phyloP scores from a whole-genome alignment of 2,329 filamentous ascomycete species.

The Cyphellophora attinorum region DNA sequence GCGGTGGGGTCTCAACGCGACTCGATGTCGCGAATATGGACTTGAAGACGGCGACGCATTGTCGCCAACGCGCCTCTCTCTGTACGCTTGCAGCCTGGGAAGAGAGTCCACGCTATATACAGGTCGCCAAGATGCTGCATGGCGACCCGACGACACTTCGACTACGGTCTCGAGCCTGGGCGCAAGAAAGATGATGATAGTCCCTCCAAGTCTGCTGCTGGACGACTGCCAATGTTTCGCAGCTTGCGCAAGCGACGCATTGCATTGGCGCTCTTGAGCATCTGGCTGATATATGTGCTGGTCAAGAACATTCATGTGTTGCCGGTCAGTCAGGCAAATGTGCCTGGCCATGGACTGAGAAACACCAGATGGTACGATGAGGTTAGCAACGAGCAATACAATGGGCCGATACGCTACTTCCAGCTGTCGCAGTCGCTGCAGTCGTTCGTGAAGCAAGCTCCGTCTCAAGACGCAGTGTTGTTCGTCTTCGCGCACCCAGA shows the following conservation, averaged over 20 bases:
- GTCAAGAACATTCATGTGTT: conserved; percentile 58
- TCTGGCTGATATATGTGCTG: conserved; percentile 52
- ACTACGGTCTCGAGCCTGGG: conserved; percentile 2
- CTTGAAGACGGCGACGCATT: no score
- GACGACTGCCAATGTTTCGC: neutral
- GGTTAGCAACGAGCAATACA: conserved; percentile 35
- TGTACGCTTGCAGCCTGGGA: no score
- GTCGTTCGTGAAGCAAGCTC: neutral
- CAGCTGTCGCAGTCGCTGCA: conserved; percentile 39
- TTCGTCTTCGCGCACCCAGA: conserved; percentile 68
- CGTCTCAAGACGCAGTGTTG: conserved; percentile 53
- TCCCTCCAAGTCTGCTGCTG: no score
- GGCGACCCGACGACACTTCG: neutral
- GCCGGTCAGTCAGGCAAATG: neutral
- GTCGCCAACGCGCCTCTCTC: no score
- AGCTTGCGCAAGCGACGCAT: conserved; percentile 39
- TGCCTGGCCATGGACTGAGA: conserved; percentile 6
- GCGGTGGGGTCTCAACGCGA: no score
- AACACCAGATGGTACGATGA: conserved; percentile 9
- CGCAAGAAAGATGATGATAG: conserved; percentile 7
- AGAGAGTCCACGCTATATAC: no score
- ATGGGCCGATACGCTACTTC: conserved; percentile 61
- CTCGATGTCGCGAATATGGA: no score
- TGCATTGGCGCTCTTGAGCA: conserved; percentile 35
- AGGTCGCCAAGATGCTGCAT: no score